Evolutionary conservation across 1,284 basidiomycete species (phyloP).

Genomic region (Megacollybia platyphylla): DNA sequence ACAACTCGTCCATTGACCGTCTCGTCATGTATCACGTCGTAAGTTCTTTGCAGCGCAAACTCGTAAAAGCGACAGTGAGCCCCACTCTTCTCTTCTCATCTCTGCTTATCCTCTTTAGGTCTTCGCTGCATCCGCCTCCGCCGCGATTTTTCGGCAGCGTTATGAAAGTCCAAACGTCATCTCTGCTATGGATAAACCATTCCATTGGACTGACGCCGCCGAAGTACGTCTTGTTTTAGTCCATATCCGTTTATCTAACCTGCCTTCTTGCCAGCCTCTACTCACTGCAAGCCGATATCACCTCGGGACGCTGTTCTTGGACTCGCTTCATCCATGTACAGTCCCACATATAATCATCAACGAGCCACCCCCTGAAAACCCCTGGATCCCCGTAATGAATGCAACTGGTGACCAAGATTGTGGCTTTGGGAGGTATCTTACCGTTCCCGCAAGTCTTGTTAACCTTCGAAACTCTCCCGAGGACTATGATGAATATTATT

Average conservation of each 20-base stretch:
- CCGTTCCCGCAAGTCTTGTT: slow-evolving; percentile 5
- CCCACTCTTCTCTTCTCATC: background rate
- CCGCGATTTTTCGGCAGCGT: slow-evolving; percentile 17
- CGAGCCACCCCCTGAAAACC: slow-evolving; percentile 23
- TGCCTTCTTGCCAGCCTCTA: slow-evolving; percentile 12
- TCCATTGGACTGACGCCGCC: slow-evolving; percentile 34
- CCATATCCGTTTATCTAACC: background rate
- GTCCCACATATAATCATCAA: slow-evolving; percentile 39
- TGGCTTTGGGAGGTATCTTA: slow-evolving; percentile 18
- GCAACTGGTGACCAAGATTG: slow-evolving; percentile 19
- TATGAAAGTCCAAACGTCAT: slow-evolving; percentile 20
- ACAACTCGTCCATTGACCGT: slow-evolving; percentile 18
- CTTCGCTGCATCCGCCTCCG: slow-evolving; percentile 21
- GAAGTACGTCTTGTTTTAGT: slow-evolving; percentile 17
- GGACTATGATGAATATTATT: background rate
- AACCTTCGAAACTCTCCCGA: too few relatives aligned
- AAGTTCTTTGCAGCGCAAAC: slow-evolving; percentile 18
- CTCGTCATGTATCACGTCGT: slow-evolving; percentile 18
- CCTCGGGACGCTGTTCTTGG: slow-evolving; percentile 22
- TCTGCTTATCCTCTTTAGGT: slow-evolving; percentile 17
- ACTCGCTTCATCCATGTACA: slow-evolving; percentile 27
- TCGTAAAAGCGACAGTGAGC: slow-evolving; percentile 25
- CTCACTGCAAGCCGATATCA: slow-evolving; percentile 12
- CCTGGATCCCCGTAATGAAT: slow-evolving; percentile 20
- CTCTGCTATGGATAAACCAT: slow-evolving; percentile 21